phyloP scores from a whole-genome alignment of 225 moss, liverwort and hornwort species.

The Pseudoscleropodium purum region DNA sequence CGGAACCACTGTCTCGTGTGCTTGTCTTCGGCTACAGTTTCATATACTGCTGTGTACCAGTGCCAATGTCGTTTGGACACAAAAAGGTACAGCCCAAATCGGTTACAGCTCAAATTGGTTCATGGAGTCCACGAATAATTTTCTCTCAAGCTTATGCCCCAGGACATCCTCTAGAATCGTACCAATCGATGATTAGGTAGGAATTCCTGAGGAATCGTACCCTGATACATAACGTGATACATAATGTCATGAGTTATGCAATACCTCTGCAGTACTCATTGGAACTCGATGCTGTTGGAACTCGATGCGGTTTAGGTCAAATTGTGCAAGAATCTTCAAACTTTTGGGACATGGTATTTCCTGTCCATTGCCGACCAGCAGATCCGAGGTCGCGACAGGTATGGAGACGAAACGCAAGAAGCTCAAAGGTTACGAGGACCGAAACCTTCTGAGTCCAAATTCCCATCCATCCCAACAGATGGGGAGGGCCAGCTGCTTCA shows the following conservation, averaged over 20 bases:
- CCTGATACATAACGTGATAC: neutral
- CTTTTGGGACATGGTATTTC: neutral
- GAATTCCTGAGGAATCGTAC: neutral
- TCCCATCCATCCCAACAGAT: neutral
- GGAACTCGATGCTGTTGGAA: neutral
- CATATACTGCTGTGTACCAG: neutral
- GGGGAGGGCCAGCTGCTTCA: neutral
- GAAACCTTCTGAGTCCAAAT: neutral
- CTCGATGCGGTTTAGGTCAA: neutral
- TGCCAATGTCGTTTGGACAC: neutral
- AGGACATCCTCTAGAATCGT: neutral
- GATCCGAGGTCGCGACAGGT: neutral
- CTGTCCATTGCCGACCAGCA: neutral
- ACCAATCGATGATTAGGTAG: neutral
- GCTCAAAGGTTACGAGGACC: neutral
- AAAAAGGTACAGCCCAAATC: neutral
- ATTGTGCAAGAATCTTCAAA: neutral
- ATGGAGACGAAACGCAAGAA: neutral
- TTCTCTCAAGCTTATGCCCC: neutral
- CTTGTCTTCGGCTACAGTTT: neutral
- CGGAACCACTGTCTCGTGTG: neutral
- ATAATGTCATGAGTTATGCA: neutral
- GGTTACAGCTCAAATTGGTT: neutral
- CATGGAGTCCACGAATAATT: neutral
- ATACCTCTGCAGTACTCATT: neutral